Conservation (phyloP, 2,329 filamentous ascomycete species). For the Neonectria ditissima region DNA sequence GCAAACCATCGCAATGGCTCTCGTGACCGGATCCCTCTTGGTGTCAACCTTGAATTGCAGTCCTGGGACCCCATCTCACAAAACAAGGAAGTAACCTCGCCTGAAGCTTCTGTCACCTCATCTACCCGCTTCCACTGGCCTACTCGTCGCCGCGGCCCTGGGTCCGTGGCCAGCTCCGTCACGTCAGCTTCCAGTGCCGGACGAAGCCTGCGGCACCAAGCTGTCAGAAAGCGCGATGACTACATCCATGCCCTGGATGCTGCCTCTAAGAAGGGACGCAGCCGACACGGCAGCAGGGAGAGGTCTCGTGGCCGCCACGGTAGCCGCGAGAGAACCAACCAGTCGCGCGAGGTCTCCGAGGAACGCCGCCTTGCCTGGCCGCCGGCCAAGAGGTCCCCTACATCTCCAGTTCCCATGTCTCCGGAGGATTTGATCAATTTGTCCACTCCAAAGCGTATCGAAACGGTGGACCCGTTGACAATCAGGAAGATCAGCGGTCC, state of each 20-base stretch:
- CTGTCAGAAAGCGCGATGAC: conserved; percentile 76
- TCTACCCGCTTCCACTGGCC: conserved; percentile 68
- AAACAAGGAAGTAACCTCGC: conserved; percentile 65
- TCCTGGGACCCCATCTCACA: conserved; percentile 63
- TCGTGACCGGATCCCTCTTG: conserved; percentile 81
- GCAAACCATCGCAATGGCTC: conserved; percentile 75
- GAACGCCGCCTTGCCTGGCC: conserved; percentile 78
- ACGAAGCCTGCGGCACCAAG: conserved; percentile 61
- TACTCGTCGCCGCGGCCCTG: conserved; percentile 63
- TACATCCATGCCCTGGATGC: conserved; percentile 90
- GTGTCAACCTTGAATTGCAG: conserved; percentile 73
- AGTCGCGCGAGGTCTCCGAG: conserved; percentile 72
- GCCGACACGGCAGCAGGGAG: conserved; percentile 66
- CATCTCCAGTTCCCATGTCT: conserved; percentile 94
- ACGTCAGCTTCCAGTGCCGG: conserved; percentile 67
- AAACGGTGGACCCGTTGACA: conserved; percentile 56
- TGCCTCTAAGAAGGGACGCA: conserved; percentile 68
- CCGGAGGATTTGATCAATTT: conserved; percentile 82
- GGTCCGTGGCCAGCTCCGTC: conserved; percentile 68
- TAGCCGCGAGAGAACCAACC: conserved; percentile 63
- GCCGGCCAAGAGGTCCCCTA: conserved; percentile 87
- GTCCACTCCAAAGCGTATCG: conserved; percentile 58
- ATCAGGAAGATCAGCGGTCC: conserved; percentile 57
- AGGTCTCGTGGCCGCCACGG: conserved; percentile 60
- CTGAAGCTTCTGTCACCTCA: conserved; percentile 66